These are phyloP conservation scores for Alternaria ethzedia DNA, from an alignment of 2,329 filamentous ascomycete genomes.

Conservation along the genomic window DNA sequence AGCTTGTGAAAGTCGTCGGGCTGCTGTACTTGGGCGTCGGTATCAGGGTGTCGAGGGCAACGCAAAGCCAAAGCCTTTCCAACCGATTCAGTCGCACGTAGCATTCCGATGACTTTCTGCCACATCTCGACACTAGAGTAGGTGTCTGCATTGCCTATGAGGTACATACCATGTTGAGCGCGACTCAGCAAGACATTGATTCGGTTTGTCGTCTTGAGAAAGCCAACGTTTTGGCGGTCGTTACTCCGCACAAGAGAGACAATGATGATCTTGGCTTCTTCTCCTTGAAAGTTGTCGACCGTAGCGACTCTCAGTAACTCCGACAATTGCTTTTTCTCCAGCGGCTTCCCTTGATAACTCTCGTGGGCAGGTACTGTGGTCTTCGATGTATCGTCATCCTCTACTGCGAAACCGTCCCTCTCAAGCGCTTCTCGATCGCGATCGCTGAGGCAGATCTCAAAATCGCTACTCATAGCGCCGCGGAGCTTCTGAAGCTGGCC, in stretches of 20 bases:
- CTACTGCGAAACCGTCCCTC: slow-evolving; percentile 27
- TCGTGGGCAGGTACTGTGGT: neutral
- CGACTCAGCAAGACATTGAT: slow-evolving; percentile 73
- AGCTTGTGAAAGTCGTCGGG: slow-evolving; percentile 37
- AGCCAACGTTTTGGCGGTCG: slow-evolving; percentile 62
- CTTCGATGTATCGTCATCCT: neutral
- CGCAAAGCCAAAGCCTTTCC: slow-evolving; percentile 27
- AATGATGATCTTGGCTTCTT: slow-evolving; percentile 74
- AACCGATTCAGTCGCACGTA: slow-evolving; percentile 44
- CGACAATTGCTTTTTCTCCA: slow-evolving; percentile 30
- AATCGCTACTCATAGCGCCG: slow-evolving; percentile 53
- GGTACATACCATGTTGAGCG: slow-evolving; percentile 72
- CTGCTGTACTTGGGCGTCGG: slow-evolving; percentile 23
- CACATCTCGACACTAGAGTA: slow-evolving; percentile 68
- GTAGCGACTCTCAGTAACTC: slow-evolving; percentile 59
- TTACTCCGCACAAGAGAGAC: slow-evolving; percentile 77
- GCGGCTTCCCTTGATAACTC: slow-evolving; percentile 13
- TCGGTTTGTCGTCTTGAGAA: slow-evolving; percentile 69
- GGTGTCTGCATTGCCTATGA: slow-evolving; percentile 71
- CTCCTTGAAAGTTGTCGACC: slow-evolving; percentile 79
- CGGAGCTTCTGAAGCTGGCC: slow-evolving; percentile 64
- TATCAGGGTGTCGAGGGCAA: slow-evolving; percentile 39
- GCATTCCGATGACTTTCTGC: slow-evolving; percentile 62
- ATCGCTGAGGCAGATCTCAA: slow-evolving; percentile 70
- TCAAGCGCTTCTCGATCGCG: slow-evolving; percentile 64